Conservation (phyloP, 2,329 filamentous ascomycete genomes). For the Fusarium robinianum region DNA sequence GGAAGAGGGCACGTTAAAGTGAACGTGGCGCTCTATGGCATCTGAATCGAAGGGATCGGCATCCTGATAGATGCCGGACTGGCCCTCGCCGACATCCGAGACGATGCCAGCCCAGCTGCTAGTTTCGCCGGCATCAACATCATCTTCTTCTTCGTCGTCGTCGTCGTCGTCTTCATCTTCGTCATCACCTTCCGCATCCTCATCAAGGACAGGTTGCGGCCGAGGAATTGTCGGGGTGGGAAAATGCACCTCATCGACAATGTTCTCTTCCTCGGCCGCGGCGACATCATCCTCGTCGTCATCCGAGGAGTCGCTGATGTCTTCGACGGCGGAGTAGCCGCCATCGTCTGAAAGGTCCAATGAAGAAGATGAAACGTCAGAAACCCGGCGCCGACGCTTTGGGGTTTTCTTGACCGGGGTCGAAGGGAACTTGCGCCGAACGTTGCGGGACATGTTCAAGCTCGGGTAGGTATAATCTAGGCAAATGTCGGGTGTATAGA, state of each 20-base stretch:
- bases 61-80: conserved; percentile 49
- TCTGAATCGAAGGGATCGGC: conserved; percentile 50
- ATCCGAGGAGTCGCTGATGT: conserved; percentile 76
- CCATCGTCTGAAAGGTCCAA: conserved; percentile 69
- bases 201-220: conserved; percentile 45
- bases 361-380: conserved; percentile 60
- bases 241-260: conserved; percentile 55
- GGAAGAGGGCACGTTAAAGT: conserved; percentile 70
- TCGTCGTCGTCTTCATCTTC: conserved; percentile 47
- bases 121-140: conserved; percentile 48
- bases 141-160: conserved; percentile 46
- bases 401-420: conserved; percentile 50
- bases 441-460: conserved; percentile 56
- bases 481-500: not conserved
- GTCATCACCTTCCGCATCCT: conserved; percentile 44
- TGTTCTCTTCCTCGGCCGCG: conserved; percentile 77
- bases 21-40: conserved; percentile 65
- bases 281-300: conserved; percentile 80
- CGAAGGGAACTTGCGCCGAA: conserved; percentile 52
- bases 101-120: conserved; percentile 61
- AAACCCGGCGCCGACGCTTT: conserved; percentile 52
- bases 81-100: conserved; percentile 51
- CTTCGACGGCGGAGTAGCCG: conserved; percentile 76
- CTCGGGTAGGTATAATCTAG: conserved; percentile 4
- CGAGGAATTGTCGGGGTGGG: conserved; percentile 54